Conservation (phyloP, 1,284 basidiomycete species). For the Fomitopsis betulina region DNA sequence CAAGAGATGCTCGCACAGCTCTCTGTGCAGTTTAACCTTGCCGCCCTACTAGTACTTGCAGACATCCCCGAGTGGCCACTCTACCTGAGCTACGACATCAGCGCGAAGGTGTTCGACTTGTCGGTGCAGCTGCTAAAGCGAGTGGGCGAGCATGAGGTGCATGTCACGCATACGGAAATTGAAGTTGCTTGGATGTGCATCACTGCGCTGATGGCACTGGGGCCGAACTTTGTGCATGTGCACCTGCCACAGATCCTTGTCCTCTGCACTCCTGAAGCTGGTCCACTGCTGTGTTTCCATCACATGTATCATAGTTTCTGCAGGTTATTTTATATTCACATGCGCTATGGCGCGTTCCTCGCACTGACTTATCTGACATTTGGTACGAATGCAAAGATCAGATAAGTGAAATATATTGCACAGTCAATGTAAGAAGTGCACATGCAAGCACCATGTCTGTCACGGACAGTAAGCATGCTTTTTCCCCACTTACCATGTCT, state of each 20-base stretch:
- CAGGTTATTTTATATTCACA: too few relatives aligned
- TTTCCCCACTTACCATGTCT: too few relatives aligned
- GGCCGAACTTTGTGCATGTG: constrained; percentile 88
- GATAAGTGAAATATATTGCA: too few relatives aligned
- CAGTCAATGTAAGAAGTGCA: too few relatives aligned
- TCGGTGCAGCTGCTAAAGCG: constrained; percentile 89
- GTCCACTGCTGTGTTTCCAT: too few relatives aligned
- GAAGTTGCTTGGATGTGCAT: constrained; percentile 95
- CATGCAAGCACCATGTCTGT: too few relatives aligned
- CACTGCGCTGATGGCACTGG: constrained; percentile 87
- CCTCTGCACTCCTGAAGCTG: constrained; percentile 92
- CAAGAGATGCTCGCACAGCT: constrained; percentile 82
- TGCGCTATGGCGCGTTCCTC: too few relatives aligned
- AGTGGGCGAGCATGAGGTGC: constrained; percentile 86
- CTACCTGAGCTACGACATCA: constrained; percentile 93
- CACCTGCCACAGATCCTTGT: constrained; percentile 92
- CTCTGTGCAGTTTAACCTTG: constrained; percentile 80
- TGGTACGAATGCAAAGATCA: too few relatives aligned
- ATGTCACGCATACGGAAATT: constrained; percentile 80
- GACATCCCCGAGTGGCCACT: constrained; percentile 85
- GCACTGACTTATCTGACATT: too few relatives aligned
- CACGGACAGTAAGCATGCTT: too few relatives aligned
- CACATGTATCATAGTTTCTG: too few relatives aligned
- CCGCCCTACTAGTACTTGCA: constrained; percentile 82
- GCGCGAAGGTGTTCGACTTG: constrained; percentile 87